Evolutionary conservation across 441 rosid genomes (phyloP).

Genomic region (Gossypium davidsonii): DNA sequence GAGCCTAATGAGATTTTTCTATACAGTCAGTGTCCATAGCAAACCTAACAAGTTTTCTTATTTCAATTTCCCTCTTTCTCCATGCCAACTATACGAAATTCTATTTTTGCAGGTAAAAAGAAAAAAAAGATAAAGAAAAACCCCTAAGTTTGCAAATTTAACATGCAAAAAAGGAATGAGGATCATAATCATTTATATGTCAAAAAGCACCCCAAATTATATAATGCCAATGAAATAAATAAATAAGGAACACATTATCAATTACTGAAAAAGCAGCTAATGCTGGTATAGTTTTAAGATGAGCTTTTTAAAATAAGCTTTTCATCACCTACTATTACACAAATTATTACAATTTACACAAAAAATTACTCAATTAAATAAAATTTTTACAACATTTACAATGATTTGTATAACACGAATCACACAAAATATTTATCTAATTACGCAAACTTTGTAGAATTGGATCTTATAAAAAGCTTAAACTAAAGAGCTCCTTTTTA

Average conservation of each 20-base stretch:
- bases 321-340: no score
- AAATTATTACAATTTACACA: no score
- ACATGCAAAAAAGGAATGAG: not conserved
- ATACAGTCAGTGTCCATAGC: slow-evolving; percentile 9
- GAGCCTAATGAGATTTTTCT: slow-evolving; percentile 18
- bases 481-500: no score
- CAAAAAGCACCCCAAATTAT: not conserved
- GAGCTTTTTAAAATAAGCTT: not conserved
- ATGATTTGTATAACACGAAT: no score
- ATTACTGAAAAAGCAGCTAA: no score
- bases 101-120: not conserved
- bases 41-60: slow-evolving; percentile 20
- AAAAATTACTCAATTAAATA: no score
- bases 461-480: no score
- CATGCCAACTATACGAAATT: slow-evolving; percentile 16
- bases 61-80: slow-evolving; percentile 29
- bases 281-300: no score
- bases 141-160: not conserved
- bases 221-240: not conserved
- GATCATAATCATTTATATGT: not conserved
- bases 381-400: no score
- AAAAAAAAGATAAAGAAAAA: not conserved
- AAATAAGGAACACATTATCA: not conserved
- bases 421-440: no score
- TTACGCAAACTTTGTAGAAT: no score